phyloP scores from a whole-genome alignment of 2,329 filamentous ascomycete species.

The Colletotrichum zoysiae region DNA sequence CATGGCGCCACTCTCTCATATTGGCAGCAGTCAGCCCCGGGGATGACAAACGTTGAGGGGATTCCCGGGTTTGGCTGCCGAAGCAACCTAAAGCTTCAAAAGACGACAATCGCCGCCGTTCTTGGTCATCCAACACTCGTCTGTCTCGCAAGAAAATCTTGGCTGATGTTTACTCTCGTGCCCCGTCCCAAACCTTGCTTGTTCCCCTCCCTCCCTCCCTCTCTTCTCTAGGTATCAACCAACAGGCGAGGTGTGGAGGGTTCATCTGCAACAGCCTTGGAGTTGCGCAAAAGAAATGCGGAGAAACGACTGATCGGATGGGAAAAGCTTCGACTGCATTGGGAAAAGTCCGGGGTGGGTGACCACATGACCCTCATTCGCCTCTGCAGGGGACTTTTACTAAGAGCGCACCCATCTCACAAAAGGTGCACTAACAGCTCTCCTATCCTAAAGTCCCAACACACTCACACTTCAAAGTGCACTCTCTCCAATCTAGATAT shows the following conservation, averaged over 20 bases:
- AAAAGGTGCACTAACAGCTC: too few species aligned
- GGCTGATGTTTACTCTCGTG: constrained; percentile 4
- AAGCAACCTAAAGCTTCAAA: not conserved
- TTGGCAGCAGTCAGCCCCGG: constrained; percentile 1
- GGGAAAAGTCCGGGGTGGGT: constrained; percentile 3
- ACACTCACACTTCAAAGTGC: too few species aligned
- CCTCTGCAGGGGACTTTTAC: not conserved
- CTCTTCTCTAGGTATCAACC: not conserved
- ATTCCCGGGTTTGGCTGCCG: not conserved
- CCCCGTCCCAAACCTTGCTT: not conserved
- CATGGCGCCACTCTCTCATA: constrained; percentile 26
- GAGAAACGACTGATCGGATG: not conserved
- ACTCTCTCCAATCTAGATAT: too few species aligned
- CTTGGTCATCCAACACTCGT: not conserved
- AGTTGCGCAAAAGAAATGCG: not conserved
- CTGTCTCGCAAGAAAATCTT: not conserved
- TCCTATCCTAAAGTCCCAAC: too few species aligned
- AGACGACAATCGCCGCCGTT: not conserved
- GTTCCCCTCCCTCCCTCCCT: not conserved
- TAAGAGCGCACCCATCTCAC: too few species aligned
- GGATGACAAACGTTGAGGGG: not conserved
- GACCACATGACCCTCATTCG: constrained; percentile 18
- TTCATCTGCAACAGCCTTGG: not conserved
- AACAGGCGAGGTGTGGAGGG: not conserved
- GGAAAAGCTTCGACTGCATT: constrained; percentile 13